Base-by-base conservation (phyloP, 2,329 filamentous ascomycete species). In the Stachybotrys chlorohalonatus region DNA sequence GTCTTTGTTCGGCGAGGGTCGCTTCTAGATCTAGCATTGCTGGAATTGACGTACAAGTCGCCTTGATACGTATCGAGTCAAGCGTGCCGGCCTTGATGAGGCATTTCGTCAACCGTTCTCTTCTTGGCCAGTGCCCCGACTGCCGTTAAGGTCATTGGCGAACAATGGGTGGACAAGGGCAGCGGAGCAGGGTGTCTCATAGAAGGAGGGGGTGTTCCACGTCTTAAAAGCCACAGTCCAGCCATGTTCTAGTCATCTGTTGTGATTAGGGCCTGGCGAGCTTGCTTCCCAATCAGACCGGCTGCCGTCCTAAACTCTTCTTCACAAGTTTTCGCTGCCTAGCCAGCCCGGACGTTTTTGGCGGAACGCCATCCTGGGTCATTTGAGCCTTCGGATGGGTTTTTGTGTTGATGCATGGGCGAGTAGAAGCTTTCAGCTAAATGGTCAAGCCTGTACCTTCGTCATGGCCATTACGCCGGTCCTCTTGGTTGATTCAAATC, bases 71-170 rank as follows among this genome's bases (percentile, higher is more conserved):
- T 52, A 32, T 32, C 50, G 50, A 52, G 36, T 52, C 50, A 52
- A 13, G 36, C 36, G 50, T 52, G 36, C 50, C 50, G 50, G 13
- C 50, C 36, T 24, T 11, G 8, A 45, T 52, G 50, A 52, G 50
- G 50, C 50, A 52, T 52, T 52, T 52, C 50, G 50, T 52, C 50
- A 52, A 45, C 50, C 42, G 50, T 42, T 45, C 50, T 52, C 17
- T 42, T 45, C 50, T 45, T 45, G 50, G 32, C n/a, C 32, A 52
- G 50, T 42, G 49, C n/a, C 39, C 39, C n/a, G 39, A 45, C 11
- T 11, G 46, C 46, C 17, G 46, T 11, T n/a, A n/a, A 47, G 31
- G 50, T 11, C 36, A 52, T 30, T 52, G 36, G n/a, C 39, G 32
- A 52, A 42, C 36, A 52, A 11, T 42, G 16, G 46, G 15, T 13